These are phyloP conservation scores for Rhizophagus clarus DNA, from an alignment of 192 early-diverging fungal genomes.

Conservation along the genomic window DNA sequence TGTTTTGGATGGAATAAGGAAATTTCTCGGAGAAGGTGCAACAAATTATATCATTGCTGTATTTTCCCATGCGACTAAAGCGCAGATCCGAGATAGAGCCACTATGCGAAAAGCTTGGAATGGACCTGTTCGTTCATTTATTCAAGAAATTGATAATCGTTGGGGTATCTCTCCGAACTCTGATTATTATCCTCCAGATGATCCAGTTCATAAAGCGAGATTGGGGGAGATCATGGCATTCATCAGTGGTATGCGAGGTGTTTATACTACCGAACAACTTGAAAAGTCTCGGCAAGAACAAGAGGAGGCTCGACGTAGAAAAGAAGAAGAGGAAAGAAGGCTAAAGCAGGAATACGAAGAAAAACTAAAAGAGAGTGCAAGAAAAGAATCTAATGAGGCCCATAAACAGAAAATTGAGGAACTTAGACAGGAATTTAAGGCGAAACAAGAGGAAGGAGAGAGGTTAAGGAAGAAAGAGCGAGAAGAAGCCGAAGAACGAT, in stretches of 20 bases:
- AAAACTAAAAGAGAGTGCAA: not conserved
- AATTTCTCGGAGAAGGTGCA: slow-evolving; percentile 21
- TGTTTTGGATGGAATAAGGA: slow-evolving; percentile 9
- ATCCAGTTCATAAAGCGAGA: not conserved
- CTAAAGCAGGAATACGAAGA: slow-evolving; percentile 1
- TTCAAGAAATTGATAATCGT: not conserved
- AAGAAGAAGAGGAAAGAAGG: not conserved
- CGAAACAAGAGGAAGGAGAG: no score
- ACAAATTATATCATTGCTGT: slow-evolving; percentile 14
- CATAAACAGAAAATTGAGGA: no score
- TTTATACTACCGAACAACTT: slow-evolving; percentile 15
- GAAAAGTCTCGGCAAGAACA: slow-evolving; percentile 8
- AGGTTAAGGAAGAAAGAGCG: not conserved
- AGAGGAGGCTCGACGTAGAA: not conserved
- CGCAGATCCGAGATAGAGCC: not conserved
- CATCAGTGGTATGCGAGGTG: not conserved
- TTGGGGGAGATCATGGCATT: slow-evolving; percentile 4
- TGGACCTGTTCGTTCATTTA: not conserved
- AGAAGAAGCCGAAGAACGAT: not conserved
- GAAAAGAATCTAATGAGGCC: no score
- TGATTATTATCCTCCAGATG: slow-evolving; percentile 7
- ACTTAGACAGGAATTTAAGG: no score
- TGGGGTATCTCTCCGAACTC: slow-evolving; percentile 23
- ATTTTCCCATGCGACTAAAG: slow-evolving; percentile 28
- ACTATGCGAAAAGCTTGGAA: slow-evolving; percentile 19